Base-by-base conservation (phyloP, 768 basidiomycete genomes). In the Saitozyma sp. region DNA sequence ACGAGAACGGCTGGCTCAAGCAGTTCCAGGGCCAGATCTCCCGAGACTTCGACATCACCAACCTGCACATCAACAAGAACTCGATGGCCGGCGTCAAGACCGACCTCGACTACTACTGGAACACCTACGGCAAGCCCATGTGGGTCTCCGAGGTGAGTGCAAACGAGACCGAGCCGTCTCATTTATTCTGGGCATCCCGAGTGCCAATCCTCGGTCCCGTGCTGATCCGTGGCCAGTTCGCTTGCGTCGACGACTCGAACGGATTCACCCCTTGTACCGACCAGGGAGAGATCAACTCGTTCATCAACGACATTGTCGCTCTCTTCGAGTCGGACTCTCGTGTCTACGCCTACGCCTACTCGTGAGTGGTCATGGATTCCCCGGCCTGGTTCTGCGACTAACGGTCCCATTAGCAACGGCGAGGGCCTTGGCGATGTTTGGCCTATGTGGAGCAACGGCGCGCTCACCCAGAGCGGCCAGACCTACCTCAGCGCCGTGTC, bases 21-120 rank as follows among this genome's bases (percentile, higher is more conserved):
- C 68, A 75, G 4, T 80, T 80, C 76, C 61, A 67, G 53, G 60
- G 65, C n/a, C 55, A 61, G 16, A 67, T 70, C 41, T 42, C 48
- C 38, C 54, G 50, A 40, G 58, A 61, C 13, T 77, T 69, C 61
- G 76, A 77, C 58, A 64, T 77, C 51, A 74, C 69, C 62, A 71
- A 67, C 57, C 38, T 79, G 20, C 78, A 79, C 65, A 73, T 77
- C 71, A 79, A 79, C 71, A 79, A 79, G 71, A 67, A 69, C 66
- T 55, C 54, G 52, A 70, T 77, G 70, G 78, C 59, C 10, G 79
- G 78, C 20, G 78, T 76, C 58, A 66, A 66, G 61, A 56, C 46
- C 5, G 70, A 67, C 50, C 55, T 80, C 50, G 73, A 76, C 51
- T 63, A 77, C 61, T 77, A 77, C 68, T 76, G 64, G 59, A 69